A percentile compares a stretch with the other conserved stretches of the same genome.
Conservation (phyloP, 208 protist genomes). For the Wallacemonas sp. region DNA sequence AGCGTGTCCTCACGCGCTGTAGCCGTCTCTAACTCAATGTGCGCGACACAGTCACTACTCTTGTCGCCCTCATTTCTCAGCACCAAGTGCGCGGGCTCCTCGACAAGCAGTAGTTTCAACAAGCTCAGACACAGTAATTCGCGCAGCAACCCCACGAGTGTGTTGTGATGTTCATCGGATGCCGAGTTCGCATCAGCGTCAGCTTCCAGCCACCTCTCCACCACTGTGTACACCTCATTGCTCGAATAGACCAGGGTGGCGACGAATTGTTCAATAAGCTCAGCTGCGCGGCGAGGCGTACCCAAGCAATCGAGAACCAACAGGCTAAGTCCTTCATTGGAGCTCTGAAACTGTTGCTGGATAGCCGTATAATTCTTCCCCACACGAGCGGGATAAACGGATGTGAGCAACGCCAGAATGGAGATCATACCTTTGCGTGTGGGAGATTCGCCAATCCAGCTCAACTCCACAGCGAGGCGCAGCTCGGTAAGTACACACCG, state of each 20-base stretch:
- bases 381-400: background rate
- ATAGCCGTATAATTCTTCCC: background rate
- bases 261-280: constrained; percentile 28
- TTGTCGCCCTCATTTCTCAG: constrained; percentile 11
- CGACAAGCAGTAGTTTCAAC: constrained; percentile 49
- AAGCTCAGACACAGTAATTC: constrained; percentile 39
- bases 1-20: constrained; percentile 30
- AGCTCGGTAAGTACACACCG: constrained; percentile 42
- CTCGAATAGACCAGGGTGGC: constrained; percentile 17
- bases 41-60: background rate
- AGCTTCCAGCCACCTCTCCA: background rate
- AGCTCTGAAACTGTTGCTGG: background rate
- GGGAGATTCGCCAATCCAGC: background rate
- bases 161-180: background rate
- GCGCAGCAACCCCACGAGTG: background rate
- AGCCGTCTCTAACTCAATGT: constrained; percentile 25
- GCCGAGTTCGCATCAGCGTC: background rate
- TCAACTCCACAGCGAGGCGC: constrained; percentile 45
- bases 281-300: constrained; percentile 24
- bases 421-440: constrained; percentile 6
- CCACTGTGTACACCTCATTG: background rate
- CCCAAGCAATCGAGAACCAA: constrained; percentile 49
- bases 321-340: constrained; percentile 35
- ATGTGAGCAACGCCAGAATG: constrained; percentile 1
- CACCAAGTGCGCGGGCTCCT: constrained; percentile 21